Evolutionary conservation across 495 filamentous ascomycete species (phyloP), one percentile per base, ranked within the genome.

Genomic region (Podospora pseudopauciseta): DNA sequence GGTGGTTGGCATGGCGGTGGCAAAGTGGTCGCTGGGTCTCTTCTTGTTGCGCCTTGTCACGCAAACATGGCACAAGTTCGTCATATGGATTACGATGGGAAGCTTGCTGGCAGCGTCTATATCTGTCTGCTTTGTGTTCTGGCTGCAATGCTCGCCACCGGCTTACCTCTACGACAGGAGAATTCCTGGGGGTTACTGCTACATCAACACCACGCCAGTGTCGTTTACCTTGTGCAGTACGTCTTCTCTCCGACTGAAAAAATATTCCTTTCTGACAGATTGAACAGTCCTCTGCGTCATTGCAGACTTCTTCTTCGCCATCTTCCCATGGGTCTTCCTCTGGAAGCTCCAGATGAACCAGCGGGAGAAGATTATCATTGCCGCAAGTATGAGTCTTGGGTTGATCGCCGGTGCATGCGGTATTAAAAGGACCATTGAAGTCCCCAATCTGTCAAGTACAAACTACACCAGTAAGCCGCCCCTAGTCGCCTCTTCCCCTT

Each of bases 301-400:
- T 0, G 78, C 78, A 62, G 83, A 85, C 72, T 78, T 85, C 66
- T 77, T 85, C 75, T 79, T 78, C 28, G 78, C 77, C 53, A 72
- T 70, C 32, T 81, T 80, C 60, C 84, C 84, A 1, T 81, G 84
- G 69, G 67, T 82, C 19, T 74, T 86, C 16, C 75, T 85, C 6
- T 84, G 82, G 81, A 79, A 80, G 4, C 74, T 85, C 28, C 77
- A 86, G 44, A 82, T 86, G 69, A 75, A 76, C 53, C 72, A 69
- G 58, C 74, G 75, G 54, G 83, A 82, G 28, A 85, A 85, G 64
- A 71, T 80, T 54, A 79, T 78, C 5, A 82, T 86, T 26, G 79
- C 80, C 55, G 73, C 39, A 11, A 49, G 39, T 13, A 49, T 49
- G 39, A 49, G 39, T 13, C 39, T 49, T 49, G 39, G 39, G 6